Evolutionary conservation across 2,329 filamentous ascomycete genomes (phyloP).

Genomic region (Aspergillus versicolor): DNA sequence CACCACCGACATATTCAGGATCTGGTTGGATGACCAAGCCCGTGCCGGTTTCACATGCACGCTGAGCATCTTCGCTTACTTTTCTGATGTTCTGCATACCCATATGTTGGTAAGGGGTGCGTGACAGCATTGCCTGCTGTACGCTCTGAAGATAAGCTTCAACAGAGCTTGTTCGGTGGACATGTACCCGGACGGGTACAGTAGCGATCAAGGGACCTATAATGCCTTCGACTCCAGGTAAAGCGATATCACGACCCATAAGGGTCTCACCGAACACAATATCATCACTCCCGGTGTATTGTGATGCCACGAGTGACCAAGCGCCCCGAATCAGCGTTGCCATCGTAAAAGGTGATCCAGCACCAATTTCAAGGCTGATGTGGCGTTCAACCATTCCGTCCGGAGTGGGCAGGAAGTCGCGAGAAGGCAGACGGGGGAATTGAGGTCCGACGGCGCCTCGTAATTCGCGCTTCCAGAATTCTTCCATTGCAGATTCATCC

Average conservation of each 20-base stretch:
- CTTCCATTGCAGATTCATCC: constrained; percentile 40
- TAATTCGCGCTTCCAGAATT: constrained; percentile 51
- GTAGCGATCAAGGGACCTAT: constrained; percentile 52
- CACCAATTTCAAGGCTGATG: constrained; percentile 26
- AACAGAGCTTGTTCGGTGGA: constrained; percentile 29
- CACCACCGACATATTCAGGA: constrained; percentile 35
- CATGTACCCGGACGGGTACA: constrained; percentile 46
- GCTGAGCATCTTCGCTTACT: constrained; percentile 39
- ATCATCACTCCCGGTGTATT: constrained; percentile 47
- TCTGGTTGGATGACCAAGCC: constrained; percentile 43
- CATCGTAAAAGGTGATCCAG: constrained; percentile 39
- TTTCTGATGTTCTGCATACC: constrained; percentile 51
- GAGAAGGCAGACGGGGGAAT: constrained; percentile 51
- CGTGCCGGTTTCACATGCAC: constrained; percentile 36
- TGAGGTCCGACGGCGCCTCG: constrained; percentile 47
- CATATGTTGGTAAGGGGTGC: constrained; percentile 50
- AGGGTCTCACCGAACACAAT: constrained; percentile 53
- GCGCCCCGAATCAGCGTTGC: constrained; percentile 50
- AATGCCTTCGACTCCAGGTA: constrained; percentile 49
- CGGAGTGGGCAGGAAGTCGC: constrained; percentile 47
- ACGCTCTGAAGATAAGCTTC: constrained; percentile 30
- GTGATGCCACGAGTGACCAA: constrained; percentile 49
- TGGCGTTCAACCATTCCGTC: constrained; percentile 47
- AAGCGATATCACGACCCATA: constrained; percentile 47
- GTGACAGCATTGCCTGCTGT: constrained; percentile 34